Evolutionary conservation across 2,329 filamentous ascomycete genomes (phyloP), one percentile per base, ranked within the genome.

Genomic region (Colletotrichum tabaci): DNA sequence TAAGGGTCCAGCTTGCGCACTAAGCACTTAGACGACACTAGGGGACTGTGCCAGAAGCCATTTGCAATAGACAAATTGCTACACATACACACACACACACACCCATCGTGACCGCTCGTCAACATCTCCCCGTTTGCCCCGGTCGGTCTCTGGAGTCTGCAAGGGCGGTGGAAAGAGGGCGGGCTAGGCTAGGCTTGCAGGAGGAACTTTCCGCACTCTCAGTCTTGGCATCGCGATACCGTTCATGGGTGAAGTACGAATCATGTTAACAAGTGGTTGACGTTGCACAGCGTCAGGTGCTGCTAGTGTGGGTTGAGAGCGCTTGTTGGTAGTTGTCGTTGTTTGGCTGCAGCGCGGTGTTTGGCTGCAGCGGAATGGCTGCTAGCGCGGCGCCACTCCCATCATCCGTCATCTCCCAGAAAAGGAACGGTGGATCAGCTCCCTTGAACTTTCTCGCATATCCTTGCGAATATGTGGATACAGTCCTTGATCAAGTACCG

Each of bases 391-490:
- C 72, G 72, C 70, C 72, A 73, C 72, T 69, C 70, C 72, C 66
- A 74, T 66, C 57, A 73, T 70, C 72, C 72, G 66, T 74, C 72
- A 74, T 74, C 72, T 74, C 70, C 70, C 62, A 63, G 65, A 68
- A 74, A 72, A 66, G 70, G 61, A 74, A 69, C 61, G 64, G 66
- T 70, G 72, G 61, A 60, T 62, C 68, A 69, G 21, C 42, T 65
- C 69, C 65, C 52, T 66, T 72, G 69, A 40, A 16, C 40, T 16
- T 44, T 16, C 40, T 30, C 30, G 1, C 30, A n/a, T 23, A 70
- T 49, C 66, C 66, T 65, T 57, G 66, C 56, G 47, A 38, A 9
- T 35, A 16, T 55, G 52, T 61, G 72, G 60, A 46, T 65, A 47
- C 50, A 49, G 40, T 21, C 23, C 46, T 26, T 71, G 63, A 65